phyloP scores from a whole-genome alignment of 345 rosid genomes.

The Dimocarpus longan region DNA sequence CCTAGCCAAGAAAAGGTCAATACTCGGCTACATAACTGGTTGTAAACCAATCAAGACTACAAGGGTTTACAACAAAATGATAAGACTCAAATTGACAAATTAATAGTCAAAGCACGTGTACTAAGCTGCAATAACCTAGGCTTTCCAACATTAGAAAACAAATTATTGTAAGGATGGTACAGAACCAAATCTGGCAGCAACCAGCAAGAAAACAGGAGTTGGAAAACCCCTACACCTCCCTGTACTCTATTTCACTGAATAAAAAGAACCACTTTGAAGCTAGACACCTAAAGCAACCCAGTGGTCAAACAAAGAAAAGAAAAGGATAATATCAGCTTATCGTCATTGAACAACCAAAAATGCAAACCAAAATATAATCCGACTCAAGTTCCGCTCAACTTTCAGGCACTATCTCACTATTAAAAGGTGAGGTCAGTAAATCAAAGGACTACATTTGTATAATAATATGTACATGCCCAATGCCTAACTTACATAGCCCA shows the following conservation, averaged over 20 bases:
- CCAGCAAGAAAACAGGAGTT: not conserved
- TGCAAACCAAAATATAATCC: slow-evolving; percentile 8
- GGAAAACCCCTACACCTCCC: not conserved
- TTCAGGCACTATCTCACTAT: slow-evolving; percentile 24
- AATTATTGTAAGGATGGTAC: not conserved
- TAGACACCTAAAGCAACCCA: not conserved
- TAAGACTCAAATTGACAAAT: too few relatives aligned
- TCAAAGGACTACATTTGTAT: slow-evolving; percentile 21
- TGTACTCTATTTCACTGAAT: not conserved
- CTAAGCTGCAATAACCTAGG: too few relatives aligned
- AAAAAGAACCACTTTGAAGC: not conserved
- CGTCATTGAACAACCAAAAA: slow-evolving; percentile 17
- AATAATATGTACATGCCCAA: slow-evolving; percentile 39
- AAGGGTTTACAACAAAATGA: too few relatives aligned
- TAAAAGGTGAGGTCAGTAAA: slow-evolving; percentile 29
- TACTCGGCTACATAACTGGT: too few relatives aligned
- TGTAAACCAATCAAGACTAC: too few relatives aligned
- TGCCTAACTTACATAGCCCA: slow-evolving; percentile 29
- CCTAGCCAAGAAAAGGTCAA: too few relatives aligned
- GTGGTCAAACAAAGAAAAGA: slow-evolving; percentile 1
- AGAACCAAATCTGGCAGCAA: not conserved
- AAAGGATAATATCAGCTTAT: slow-evolving; percentile 6
- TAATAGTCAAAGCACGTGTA: too few relatives aligned
- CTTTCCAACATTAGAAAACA: too few relatives aligned
- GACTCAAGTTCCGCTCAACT: slow-evolving; percentile 12